Base-by-base conservation (phyloP, 1,139 yeast species). In the Taiozyma sp. region DNA sequence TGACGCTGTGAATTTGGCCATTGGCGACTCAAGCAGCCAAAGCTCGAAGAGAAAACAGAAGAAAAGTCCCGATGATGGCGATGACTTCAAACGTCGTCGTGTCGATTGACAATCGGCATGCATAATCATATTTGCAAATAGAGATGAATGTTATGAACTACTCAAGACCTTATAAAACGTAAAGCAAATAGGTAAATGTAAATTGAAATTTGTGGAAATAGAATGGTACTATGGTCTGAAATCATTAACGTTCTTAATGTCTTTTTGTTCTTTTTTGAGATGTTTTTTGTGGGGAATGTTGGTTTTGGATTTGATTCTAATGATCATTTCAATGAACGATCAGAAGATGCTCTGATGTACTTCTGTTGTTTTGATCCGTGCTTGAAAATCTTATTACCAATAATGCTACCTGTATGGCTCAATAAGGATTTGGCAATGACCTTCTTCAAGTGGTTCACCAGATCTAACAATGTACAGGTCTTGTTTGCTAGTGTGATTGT, bases 1-100 rank as follows among this genome's bases (percentile, higher is more conserved):
- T 64, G 88, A 86, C 59, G 73, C 85, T 7, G 73, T 81, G 2
- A 80, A 83, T 56, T 73, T 88, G 61, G 95, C 87, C 5, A 79
- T 85, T 47, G 78, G 78, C 53, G 85, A 79, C 54, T 53, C 52
- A 21, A 74, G 74, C 11, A 51, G 60, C 6, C 60, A 56, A 44
- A 57, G 60, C 16, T 49, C 53, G 0, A 62, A 60, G 51, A 59
- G 63, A 54, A 61, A 58, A 47, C 52, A 60, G 7, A 61, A 60
- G 47, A 50, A 35, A 21, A 50, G 55, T 19, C 50, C 53, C 24
- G 44, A 16, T 42, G 57, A 54, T 10, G 57, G 53, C 4, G 58
- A 52, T 21, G 60, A 54, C 49, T 21, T 44, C 6, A 59, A 58
- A 41, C 60, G 64, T 51, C 62, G 63, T 37, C 63, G 62, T 50